Base-by-base conservation (phyloP, 1,284 basidiomycete genomes). In the Leccinum pachyderme region DNA sequence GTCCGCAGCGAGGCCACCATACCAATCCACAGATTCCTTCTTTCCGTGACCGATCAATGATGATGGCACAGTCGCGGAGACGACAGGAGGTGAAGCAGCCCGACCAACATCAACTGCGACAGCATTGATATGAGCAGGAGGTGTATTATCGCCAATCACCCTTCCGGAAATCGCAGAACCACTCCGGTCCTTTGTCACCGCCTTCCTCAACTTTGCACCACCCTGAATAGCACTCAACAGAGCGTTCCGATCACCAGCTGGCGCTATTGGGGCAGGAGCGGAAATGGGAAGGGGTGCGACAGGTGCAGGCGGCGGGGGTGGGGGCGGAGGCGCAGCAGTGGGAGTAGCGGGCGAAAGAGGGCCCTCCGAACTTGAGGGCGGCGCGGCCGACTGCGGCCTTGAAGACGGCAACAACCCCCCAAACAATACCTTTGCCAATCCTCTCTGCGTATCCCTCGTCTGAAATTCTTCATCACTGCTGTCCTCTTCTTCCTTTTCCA, bases 21-120 rank as follows among this genome's bases (percentile, higher is more conserved):
- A 92, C 95, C 95, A 98, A 67, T 94, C 95, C 9, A 97, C 89
- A 27, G 87, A 90, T 70, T 95, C 89, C 58, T 89, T 81, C 65
- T 92, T 85, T 51, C 73, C 81, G 31, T 59, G 63, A 11, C 58
- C 49, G n/a, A 70, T 58, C 45, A 63, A 64, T 43, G 37, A 39
- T 18, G 37, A 39, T 11, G 37, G 18, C 37, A 39, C 18, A 2
- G 15, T 39, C 11, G 3, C 55, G 8, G 68, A 52, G 13, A 49
- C 62, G 33, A 24, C 24, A 25, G 53, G 57, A 11, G 67, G 62
- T n/a, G 63, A 63, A 32, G 66, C 74, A 32, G 79, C 69, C 39
- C 77, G 73, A 29, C 37, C 11, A 39, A 39, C 18, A 12, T 39
- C 37, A 39, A 12, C 18, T 39, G 83, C 75, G 5, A 69, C 73